A percentile compares a stretch with the other conserved stretches of the same genome.
These are phyloP conservation scores for Senna tora DNA, from an alignment of 306 rosid species.

Conservation along the genomic window DNA sequence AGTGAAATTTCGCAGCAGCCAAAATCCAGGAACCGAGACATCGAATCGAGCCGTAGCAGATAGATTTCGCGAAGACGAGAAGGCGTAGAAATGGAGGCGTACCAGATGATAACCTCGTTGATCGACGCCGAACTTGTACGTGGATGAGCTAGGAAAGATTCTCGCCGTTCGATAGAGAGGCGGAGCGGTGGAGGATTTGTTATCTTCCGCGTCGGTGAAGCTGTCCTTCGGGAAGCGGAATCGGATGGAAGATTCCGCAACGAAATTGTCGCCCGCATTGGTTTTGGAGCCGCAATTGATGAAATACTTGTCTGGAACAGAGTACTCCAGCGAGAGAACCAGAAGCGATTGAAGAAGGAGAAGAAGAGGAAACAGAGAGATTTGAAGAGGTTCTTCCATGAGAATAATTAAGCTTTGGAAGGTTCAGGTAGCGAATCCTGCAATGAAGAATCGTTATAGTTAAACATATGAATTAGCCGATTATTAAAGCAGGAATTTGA, in stretches of 20 bases:
- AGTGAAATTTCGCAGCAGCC: constrained; percentile 25
- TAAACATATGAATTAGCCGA: too few relatives aligned
- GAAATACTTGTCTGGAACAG: constrained; percentile 30
- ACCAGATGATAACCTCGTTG: constrained; percentile 37
- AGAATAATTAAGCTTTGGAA: not conserved
- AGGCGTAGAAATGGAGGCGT: constrained; percentile 61
- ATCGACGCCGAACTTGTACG: constrained; percentile 12
- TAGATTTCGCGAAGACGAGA: constrained; percentile 32
- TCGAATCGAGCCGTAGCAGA: constrained; percentile 47
- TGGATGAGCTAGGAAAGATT: not conserved
- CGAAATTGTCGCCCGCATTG: not conserved
- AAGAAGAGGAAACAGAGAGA: constrained; percentile 18
- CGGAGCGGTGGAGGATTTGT: not conserved
- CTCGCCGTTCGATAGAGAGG: constrained; percentile 47
- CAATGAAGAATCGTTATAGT: too few relatives aligned
- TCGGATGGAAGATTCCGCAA: constrained; percentile 4
- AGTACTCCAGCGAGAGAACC: constrained; percentile 18
- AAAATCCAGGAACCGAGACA: constrained; percentile 39
- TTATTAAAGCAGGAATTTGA: too few relatives aligned
- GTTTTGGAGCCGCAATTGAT: constrained; percentile 50
- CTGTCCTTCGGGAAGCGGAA: not conserved
- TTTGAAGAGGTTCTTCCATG: constrained; percentile 34
- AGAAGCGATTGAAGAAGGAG: constrained; percentile 37
- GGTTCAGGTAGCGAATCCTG: not conserved
- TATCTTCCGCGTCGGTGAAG: not conserved